Conservation (phyloP, 1,139 yeast genomes). For the Debaryomyces udenii region DNA sequence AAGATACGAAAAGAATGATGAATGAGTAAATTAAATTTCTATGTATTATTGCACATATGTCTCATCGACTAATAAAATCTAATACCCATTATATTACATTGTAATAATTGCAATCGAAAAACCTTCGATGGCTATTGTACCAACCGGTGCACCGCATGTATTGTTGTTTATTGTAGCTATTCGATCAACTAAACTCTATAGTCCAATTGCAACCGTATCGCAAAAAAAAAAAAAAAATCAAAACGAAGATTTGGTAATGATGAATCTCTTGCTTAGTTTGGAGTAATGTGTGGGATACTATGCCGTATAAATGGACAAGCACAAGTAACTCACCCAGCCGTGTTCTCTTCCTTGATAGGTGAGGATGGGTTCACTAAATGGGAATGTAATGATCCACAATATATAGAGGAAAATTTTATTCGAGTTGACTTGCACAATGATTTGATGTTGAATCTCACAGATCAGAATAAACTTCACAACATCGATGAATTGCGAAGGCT, state of each 20-base stretch:
- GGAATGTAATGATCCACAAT: constrained; percentile 23
- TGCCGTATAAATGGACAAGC: constrained; percentile 14
- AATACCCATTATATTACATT: too few relatives aligned
- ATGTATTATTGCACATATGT: too few relatives aligned
- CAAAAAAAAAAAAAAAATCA: background rate
- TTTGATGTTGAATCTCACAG: constrained; percentile 23
- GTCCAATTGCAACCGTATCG: background rate
- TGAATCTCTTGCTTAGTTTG: constrained; percentile 22
- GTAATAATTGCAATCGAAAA: too few relatives aligned
- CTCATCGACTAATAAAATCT: too few relatives aligned
- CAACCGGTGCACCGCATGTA: too few relatives aligned
- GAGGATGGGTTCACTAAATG: constrained; percentile 17
- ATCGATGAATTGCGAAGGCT: constrained; percentile 28
- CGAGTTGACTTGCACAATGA: constrained; percentile 19
- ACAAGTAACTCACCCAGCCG: background rate
- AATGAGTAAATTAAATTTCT: too few relatives aligned
- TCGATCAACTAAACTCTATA: too few relatives aligned
- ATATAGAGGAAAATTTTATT: constrained; percentile 18
- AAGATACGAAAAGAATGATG: too few relatives aligned
- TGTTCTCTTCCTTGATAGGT: background rate
- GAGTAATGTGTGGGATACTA: constrained; percentile 31
- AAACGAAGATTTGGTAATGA: background rate
- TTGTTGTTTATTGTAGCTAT: too few relatives aligned
- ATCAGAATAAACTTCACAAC: constrained; percentile 29
- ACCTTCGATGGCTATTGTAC: too few relatives aligned